Evolutionary conservation across 1,284 basidiomycete genomes (phyloP).

Genomic region (Gymnopus androsaceus): DNA sequence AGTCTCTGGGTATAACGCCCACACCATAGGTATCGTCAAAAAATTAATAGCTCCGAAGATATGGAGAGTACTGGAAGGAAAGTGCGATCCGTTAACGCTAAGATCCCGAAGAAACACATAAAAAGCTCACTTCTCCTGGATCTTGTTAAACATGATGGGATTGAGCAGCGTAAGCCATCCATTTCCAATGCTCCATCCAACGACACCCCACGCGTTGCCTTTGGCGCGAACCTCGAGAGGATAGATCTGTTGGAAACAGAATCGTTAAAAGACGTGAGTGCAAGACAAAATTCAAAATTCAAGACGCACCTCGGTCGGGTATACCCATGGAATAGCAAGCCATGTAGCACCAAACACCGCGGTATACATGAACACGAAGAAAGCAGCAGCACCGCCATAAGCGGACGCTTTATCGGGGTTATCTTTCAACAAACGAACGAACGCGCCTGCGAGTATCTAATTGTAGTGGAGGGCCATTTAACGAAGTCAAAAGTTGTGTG

Average conservation of each 20-base stretch:
- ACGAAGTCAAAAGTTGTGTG: too few species aligned
- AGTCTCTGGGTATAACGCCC: constrained; percentile 50
- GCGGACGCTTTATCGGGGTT: constrained; percentile 42
- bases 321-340: constrained; percentile 60
- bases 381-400: constrained; percentile 49
- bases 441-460: constrained; percentile 49
- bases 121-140: constrained; percentile 32
- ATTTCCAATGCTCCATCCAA: constrained; percentile 56
- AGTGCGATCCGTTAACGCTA: constrained; percentile 10
- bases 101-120: neutral
- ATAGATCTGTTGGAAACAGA: constrained; percentile 44
- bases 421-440: constrained; percentile 44
- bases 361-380: constrained; percentile 52
- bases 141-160: constrained; percentile 39
- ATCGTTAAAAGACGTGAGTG: neutral
- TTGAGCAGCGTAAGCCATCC: constrained; percentile 38
- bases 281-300: neutral
- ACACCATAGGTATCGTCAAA: constrained; percentile 48
- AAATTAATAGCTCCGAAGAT: constrained; percentile 51
- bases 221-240: constrained; percentile 63
- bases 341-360: constrained; percentile 53
- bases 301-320: constrained; percentile 31
- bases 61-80: constrained; percentile 36
- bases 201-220: constrained; percentile 55
- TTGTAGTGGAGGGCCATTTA: neutral